Evolutionary conservation across 768 basidiomycete species (phyloP), one percentile per base, ranked within the genome.

Genomic region (Crepidotus variabilis): DNA sequence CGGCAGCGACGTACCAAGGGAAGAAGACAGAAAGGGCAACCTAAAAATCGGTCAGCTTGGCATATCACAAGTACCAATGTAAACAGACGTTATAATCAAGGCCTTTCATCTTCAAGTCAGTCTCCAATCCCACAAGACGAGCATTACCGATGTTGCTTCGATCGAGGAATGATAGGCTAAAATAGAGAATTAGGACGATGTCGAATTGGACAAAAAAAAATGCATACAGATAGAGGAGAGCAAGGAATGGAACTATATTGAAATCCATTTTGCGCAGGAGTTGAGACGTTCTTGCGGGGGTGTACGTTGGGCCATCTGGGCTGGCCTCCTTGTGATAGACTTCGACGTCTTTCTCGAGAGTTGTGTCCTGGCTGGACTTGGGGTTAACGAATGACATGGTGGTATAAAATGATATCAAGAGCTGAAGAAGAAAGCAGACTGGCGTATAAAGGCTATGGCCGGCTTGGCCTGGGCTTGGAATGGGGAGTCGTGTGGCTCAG

Each of bases 81-180:
- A 6, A 18, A 36, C 58, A 18, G 33, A 71, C 69, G 52, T 69
- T 68, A 54, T 68, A 68, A 51, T 71, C 68, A 10, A 68, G 58
- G 36, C 65, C 63, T 13, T 61, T 56, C 69, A 71, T 69, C 1
- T 55, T 47, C 13, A 71, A 59, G 52, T 67, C 67, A 6, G 48
- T 39, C 56, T 71, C 67, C 23, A 71, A 55, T 16, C 65, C 64
- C 0, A 65, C 69, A 22, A 71, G 57, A 8, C 70, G 65, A n/a
- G 70, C 69, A 56, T 71, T 71, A 16, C 70, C 70, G 50, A 71
- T 65, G 50, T 71, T 71, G 22, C 63, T 60, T 22, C 69, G 67
- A 48, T 71, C 69, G 34, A 71, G 62, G 61, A 71, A 71, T 7
- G 70, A 69, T 8, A 71, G 64, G 7, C 70, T 71, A 48, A 14